Evolutionary conservation across 169 alveolate genomes (phyloP), one percentile per base, ranked within the genome.

Genomic region (Cryptosporidium sp.): DNA sequence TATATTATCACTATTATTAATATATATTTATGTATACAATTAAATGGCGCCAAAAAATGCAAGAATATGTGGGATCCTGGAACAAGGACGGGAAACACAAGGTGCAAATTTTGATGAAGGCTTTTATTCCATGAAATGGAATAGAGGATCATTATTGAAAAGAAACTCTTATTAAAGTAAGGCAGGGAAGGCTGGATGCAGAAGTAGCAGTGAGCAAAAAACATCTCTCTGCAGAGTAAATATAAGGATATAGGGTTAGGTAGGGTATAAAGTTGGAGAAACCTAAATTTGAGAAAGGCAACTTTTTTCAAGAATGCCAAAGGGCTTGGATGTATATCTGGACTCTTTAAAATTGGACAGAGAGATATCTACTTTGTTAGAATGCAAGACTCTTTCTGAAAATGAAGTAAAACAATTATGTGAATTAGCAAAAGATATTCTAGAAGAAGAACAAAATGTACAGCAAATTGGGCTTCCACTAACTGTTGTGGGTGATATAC

Each of bases 401-500:
- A 85, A 65, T 45, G 94, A 92, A 52, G 94, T 94, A 16, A 80
- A 80, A 29, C 75, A 80, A 18, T 65, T 95, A 67, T 94, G 96
- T 53, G 85, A 75, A n/a, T 94, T 94, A 69, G 96, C 96, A 56
- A 93, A 93, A 84, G 97, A 94, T 80, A 93, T 96, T 39, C 87
- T 96, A 48, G 73, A 87, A 56, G 92, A 94, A 31, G 98, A 96
- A 85, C 93, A 92, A 29, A 96, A 96, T 75, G 96, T 96, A 53
- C 93, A 94, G 72, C 84, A 84, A 51, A 85, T 94, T 61, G 94
- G 96, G 35, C 95, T 94, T 5, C 96, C 97, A 23, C 93, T 95
- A 56, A 94, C 97, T 7, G 93, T 94, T 35, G 94, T 96, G 69
- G 98, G 98, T 45, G 98, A 96, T 89, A 94, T 96, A 26, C 98